Conservation (phyloP, 2,329 filamentous ascomycete genomes). For the Diaporthe longicolla region DNA sequence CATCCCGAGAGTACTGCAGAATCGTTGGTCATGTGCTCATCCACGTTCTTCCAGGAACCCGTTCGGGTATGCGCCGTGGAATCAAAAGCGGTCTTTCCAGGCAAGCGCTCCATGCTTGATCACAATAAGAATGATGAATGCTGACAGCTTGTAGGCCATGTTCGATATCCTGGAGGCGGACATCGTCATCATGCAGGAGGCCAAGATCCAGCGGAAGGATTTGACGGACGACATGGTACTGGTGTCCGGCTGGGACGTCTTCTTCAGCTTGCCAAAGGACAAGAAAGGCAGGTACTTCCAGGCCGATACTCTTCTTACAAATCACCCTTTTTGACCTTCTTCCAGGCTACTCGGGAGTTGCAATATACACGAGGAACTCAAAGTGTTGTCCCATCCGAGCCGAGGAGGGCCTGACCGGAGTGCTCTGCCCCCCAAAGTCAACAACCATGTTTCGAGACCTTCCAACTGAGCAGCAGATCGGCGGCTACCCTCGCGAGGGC, state of each 20-base stretch:
- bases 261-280: constrained; percentile 91
- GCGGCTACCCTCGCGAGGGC: constrained; percentile 82
- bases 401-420: constrained; percentile 92
- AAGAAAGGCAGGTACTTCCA: constrained; percentile 80
- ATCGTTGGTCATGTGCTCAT: not conserved
- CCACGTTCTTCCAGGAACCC: constrained; percentile 71
- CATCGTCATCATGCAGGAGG: constrained; percentile 94
- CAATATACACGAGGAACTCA: constrained; percentile 91
- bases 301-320: too few relatives aligned
- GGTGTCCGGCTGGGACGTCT: constrained; percentile 95
- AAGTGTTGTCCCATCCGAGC: constrained; percentile 89
- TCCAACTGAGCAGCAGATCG: constrained; percentile 81
- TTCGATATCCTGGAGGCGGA: constrained; percentile 94
- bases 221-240: constrained; percentile 96
- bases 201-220: constrained; percentile 95
- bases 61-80: constrained; percentile 88
- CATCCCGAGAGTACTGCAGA: constrained; percentile 24
- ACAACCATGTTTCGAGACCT: constrained; percentile 81
- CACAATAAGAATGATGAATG: constrained; percentile 10
- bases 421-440: constrained; percentile 81
- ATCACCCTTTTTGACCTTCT: constrained; percentile 35
- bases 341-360: constrained; percentile 93
- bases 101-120: constrained; percentile 54
- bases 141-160: constrained; percentile 74
- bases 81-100: constrained; percentile 77